Conservation (phyloP, 306 rosid species). For the Dryas drummondii region DNA sequence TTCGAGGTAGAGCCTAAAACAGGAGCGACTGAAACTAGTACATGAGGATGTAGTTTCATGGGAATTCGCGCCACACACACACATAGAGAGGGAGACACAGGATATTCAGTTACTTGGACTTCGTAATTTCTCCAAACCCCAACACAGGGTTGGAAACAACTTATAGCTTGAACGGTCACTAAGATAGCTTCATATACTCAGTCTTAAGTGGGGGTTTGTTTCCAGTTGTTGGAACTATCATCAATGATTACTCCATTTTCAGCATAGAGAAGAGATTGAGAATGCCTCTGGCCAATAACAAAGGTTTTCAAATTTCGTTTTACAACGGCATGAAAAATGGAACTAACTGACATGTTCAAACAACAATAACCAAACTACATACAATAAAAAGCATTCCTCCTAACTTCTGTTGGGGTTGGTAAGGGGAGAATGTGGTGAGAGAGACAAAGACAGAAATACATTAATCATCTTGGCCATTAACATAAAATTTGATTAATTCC, state of each 20-base stretch:
- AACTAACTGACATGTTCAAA: background rate
- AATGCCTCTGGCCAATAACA: background rate
- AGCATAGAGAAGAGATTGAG: background rate
- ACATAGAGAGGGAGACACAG: background rate
- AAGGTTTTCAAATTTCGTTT: background rate
- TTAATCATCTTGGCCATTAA: background rate
- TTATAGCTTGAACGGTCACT: too few species aligned
- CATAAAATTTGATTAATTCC: too few species aligned
- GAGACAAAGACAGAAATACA: background rate
- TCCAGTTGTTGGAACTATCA: background rate
- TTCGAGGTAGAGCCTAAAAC: background rate
- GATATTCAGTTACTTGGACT: background rate
- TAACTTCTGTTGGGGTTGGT: background rate
- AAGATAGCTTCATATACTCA: too few species aligned
- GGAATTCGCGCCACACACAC: background rate
- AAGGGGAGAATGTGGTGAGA: background rate
- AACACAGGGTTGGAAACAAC: too few species aligned
- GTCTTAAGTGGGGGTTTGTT: background rate
- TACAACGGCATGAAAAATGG: background rate
- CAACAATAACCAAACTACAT: background rate
- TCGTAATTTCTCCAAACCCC: too few species aligned
- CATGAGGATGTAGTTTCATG: background rate
- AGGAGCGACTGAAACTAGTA: background rate
- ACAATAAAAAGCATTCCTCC: background rate
- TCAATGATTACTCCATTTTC: background rate